Evolutionary conservation across 495 filamentous ascomycete species (phyloP).

Genomic region (Letharia columbiana): DNA sequence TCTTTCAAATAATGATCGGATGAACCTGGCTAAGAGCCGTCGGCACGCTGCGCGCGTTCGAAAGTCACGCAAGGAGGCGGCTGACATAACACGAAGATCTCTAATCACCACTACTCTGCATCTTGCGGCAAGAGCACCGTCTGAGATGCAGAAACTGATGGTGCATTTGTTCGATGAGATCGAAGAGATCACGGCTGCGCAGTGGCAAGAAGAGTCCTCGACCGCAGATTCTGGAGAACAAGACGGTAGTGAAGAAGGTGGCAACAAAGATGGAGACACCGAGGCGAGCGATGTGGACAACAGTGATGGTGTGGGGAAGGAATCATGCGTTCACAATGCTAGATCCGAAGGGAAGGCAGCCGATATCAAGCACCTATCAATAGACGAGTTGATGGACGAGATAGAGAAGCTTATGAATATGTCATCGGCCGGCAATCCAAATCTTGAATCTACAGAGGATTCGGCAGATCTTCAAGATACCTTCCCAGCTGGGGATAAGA

Average conservation of each 20-base stretch:
- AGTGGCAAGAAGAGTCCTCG: not conserved
- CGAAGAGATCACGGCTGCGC: not conserved
- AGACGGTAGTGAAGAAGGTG: not conserved
- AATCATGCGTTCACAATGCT: not conserved
- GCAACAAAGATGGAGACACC: not conserved
- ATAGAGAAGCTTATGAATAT: not conserved
- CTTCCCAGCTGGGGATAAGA: not conserved
- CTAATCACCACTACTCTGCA: not conserved
- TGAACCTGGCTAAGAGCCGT: not conserved
- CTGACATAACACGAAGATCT: not conserved
- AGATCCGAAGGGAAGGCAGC: not conserved
- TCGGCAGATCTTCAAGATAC: not conserved
- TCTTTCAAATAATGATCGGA: not conserved
- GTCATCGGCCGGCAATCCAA: not conserved
- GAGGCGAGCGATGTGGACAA: not conserved
- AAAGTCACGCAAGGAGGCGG: not conserved
- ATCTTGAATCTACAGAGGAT: not conserved
- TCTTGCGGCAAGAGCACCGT: not conserved
- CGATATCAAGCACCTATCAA: not conserved
- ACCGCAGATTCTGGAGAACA: not conserved
- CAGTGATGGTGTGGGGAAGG: not conserved
- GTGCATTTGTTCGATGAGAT: not conserved
- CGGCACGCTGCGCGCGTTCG: not conserved
- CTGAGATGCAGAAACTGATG: constrained; percentile 2
- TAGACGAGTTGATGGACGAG: not conserved